Evolutionary conservation across 2,329 filamentous ascomycete species (phyloP), one percentile per base, ranked within the genome.

Genomic region (Ceratocystis eucalypticola): DNA sequence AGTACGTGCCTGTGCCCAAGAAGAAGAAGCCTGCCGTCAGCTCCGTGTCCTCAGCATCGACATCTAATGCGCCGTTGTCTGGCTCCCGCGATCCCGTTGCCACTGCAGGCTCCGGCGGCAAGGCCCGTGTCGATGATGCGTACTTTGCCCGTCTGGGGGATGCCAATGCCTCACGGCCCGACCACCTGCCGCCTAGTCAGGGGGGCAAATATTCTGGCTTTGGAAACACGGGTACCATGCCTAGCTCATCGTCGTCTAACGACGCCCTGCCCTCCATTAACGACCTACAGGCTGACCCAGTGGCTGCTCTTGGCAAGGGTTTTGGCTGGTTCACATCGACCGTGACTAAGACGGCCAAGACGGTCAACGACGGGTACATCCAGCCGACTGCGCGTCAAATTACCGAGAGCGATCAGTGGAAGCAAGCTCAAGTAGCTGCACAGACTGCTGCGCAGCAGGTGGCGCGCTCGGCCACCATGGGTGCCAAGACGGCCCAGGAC

Each of bases 191-290:
- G 37, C 94, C 94, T 0, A 93, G 82, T 68, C 93, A 96, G 75
- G 94, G 94, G 68, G 94, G 94, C 10, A 96, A 96, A 76, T 99
- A 91, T 73, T 82, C 79, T 10, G 94, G 94, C 0, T 99, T 99
- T 75, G 94, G 94, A 45, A 96, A 87, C 73, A 85, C 86, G 62
- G 94, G 94, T 45, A 96, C 87, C 73, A 85, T 86, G 64, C 83
- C 88, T 30, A 80, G 80, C 20, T 75, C 74, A 53, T 74, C 74
- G 63, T 75, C 77, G 12, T 76, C 75, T 10, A 25, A 25, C 46
- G 44, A 57, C 41, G 76, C 74, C 0, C 77, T 88, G 30, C 89
- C 88, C 0, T 85, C 85, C 12, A 78, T 94, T n/a, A 88, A 94
- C 65, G 93, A 97, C 65, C 84, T 97, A 73, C 91, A 96, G 75